phyloP scores from a whole-genome alignment of 108 stramenopile genomes.

The Cyclotella baltica region DNA sequence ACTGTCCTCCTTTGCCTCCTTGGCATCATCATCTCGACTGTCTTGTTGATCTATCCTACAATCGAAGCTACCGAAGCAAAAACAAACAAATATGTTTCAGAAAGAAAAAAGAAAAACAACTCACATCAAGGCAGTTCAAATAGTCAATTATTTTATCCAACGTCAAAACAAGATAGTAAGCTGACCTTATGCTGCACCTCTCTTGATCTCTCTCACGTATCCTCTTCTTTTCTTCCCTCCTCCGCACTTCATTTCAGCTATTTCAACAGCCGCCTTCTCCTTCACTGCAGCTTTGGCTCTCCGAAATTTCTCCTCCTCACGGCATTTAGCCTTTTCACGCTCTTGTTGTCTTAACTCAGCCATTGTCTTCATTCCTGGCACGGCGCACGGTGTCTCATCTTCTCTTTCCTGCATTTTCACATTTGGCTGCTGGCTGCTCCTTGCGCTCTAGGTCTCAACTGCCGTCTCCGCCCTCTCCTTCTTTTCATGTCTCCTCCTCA shows the following conservation, averaged over 20 bases:
- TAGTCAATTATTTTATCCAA: no score
- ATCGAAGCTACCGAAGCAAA: not conserved
- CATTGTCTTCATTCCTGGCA: no score
- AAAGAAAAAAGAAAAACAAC: no score
- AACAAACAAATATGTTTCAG: not conserved
- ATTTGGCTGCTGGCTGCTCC: not conserved
- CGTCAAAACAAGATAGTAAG: not conserved
- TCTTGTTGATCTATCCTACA: not conserved
- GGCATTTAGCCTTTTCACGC: no score
- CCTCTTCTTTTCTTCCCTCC: constrained; percentile 16
- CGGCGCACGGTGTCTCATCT: constrained; percentile 8
- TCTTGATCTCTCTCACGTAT: constrained; percentile 22
- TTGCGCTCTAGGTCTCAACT: constrained; percentile 16
- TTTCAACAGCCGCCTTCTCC: no score
- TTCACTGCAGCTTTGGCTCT: no score
- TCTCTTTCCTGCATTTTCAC: constrained; percentile 19
- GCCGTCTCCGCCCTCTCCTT: not conserved
- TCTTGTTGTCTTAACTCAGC: no score
- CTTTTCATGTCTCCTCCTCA: constrained; percentile 1
- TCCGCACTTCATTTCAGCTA: constrained; percentile 14
- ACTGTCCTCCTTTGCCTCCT: not conserved
- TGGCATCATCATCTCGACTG: not conserved
- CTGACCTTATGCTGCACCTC: constrained; percentile 39
- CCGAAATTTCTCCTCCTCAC: no score
- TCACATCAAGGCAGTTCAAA: no score